Base-by-base conservation (phyloP, 768 basidiomycete species). In the Baorangia bicolor region DNA sequence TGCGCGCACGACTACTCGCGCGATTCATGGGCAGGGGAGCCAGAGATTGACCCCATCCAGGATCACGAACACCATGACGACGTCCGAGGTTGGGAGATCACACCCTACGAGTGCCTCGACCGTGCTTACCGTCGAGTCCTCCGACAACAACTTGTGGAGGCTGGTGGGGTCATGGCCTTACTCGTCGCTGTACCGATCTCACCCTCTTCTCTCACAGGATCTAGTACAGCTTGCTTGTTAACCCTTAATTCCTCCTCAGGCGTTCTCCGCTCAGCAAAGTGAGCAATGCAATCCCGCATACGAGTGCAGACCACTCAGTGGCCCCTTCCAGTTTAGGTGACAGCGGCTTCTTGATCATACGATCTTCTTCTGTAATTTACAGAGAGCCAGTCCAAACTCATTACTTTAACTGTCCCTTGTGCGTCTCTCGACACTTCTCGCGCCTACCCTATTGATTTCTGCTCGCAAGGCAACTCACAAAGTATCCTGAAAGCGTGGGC, bases 141-240 rank as follows among this genome's bases (percentile, higher is more conserved):
- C 47, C 75, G 83, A 51, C 90, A 94, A 65, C 78, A 81, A 59
- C 74, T 72, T 41, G 89, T 83, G n/a, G 44, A 72, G 45, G 81
- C 78, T 51, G 81, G 81, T 83, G 56, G 20, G 58, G 50, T 20
- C 67, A 71, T 11, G 9, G 55, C 20, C 64, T 69, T 75, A 38
- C 51, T 62, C 50, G 6, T 49, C 46, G 16, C 12, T 38, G 9
- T 2, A n/a, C 27, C 18, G 7, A 50, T 53, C 44, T 59, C 23
- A 53, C 38, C 14, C 48, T 39, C 39, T 11, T 42, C 47, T 44
- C 27, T 51, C 11, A 11, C 44, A 93, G 91, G 91, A 52, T 92
- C 92, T 12, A 93, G 92, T 67, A 94, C 92, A 0, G 90, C 89
- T 33, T 90, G 88, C 63, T 71, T 93, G 25, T 66, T 91, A 35